phyloP scores from a whole-genome alignment of 306 rosid genomes.

The Herpetospermum pedunculosum region DNA sequence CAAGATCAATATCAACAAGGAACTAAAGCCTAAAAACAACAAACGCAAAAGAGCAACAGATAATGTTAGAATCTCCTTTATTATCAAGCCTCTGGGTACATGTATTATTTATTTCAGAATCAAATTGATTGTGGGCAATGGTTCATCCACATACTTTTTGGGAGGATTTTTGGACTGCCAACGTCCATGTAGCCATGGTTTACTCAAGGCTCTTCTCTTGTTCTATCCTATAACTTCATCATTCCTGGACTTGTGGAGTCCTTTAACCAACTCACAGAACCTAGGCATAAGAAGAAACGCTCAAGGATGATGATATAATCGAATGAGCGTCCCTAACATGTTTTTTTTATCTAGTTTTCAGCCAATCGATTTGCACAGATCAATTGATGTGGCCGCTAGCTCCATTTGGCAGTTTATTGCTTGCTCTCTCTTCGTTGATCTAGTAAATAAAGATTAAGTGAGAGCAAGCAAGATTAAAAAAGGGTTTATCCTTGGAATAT shows the following conservation, averaged over 20 bases:
- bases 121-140: neutral
- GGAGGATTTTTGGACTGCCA: neutral
- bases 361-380: neutral
- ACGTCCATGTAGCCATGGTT: neutral
- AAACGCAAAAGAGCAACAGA: neutral
- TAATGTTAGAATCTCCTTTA: neutral
- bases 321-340: neutral
- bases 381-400: neutral
- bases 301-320: neutral
- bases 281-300: neutral
- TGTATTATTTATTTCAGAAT: neutral
- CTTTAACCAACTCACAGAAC: neutral
- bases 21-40: neutral
- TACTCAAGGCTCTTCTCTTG: neutral
- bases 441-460: neutral
- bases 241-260: neutral
- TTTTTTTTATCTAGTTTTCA: neutral
- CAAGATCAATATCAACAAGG: neutral
- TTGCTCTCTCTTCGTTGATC: neutral
- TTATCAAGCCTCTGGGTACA: neutral
- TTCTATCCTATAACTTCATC: neutral
- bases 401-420: neutral
- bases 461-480: no score
- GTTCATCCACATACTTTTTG: neutral
- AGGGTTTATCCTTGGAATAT: no score